phyloP scores from a whole-genome alignment of 2,329 filamentous ascomycete species.

The Pseudogymnoascus sp. region DNA sequence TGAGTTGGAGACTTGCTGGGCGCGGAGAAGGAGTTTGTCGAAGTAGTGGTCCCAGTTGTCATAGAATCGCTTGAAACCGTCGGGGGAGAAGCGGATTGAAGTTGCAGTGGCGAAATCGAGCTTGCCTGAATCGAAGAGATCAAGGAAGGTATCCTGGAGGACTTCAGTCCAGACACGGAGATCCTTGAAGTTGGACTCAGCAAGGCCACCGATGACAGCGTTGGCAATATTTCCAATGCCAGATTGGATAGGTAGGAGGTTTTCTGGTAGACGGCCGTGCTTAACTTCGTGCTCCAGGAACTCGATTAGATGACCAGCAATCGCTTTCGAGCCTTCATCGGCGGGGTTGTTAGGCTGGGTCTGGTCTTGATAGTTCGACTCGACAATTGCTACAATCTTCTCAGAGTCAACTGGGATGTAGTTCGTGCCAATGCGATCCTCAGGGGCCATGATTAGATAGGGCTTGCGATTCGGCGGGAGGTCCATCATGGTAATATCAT shows the following conservation, averaged over 20 bases:
- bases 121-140: conserved; percentile 81
- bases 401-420: conserved; percentile 79
- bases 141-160: conserved; percentile 84
- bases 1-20: conserved; percentile 81
- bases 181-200: conserved; percentile 74
- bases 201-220: conserved; percentile 76
- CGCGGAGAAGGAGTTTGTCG: conserved; percentile 73
- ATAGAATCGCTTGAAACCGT: conserved; percentile 88
- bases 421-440: conserved; percentile 76
- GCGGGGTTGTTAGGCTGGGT: conserved; percentile 67
- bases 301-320: conserved; percentile 73
- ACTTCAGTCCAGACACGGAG: conserved; percentile 92
- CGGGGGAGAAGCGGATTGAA: conserved; percentile 81
- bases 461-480: conserved; percentile 73
- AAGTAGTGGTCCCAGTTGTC: conserved; percentile 73
- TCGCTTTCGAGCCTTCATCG: conserved; percentile 62
- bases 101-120: conserved; percentile 87
- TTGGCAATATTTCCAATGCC: conserved; percentile 93
- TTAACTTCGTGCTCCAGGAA: conserved; percentile 78
- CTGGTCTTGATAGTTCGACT: conserved; percentile 73
- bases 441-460: conserved; percentile 74
- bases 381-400: conserved; percentile 74
- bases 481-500: conserved; percentile 87
- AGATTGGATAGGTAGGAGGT: conserved; percentile 72
- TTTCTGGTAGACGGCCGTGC: conserved; percentile 66